Evolutionary conservation across 176 grass and related monocot genomes (phyloP), one percentile per base, ranked within the genome.

Genomic region (Secale cereale): DNA sequence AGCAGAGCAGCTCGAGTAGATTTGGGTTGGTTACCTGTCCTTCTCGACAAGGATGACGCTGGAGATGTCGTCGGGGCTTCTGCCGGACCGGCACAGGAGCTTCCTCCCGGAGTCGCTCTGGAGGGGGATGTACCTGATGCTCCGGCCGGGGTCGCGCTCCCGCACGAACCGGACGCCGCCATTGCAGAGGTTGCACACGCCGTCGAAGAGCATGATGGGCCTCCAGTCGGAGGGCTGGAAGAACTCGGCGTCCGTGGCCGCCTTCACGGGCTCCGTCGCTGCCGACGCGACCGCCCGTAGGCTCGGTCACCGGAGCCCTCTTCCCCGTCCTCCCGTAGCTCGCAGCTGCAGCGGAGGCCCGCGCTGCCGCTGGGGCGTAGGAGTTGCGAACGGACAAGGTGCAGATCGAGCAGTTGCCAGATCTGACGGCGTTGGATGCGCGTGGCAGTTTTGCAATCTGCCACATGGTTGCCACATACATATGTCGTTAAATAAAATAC

Each of bases 141-240:
- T 93, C 79, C 87, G 92, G 77, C 40, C 85, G 43, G 87, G 91
- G 25, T n/a, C n/a, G n/a, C n/a, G n/a, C n/a, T n/a, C n/a, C n/a
- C n/a, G n/a, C n/a, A n/a, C n/a, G n/a, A n/a, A n/a, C n/a, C n/a
- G n/a, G n/a, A n/a, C 89, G 36, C 96, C 93, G 37, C 93, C 96
- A 60, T 98, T 95, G 83, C 93, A 95, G 56, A 98, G 89, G 75
- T 98, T 95, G 89, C 96, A 95, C 2, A 98, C 87, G 30, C 92
- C 96, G 54, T 98, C 93, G 66, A 98, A 95, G 69, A 94, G 93
- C 93, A 94, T 95, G 91, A 98, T 95, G 46, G 89, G 89, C 77
- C 93, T 88, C 7, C 28, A n/a, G 63, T 95, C 93, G 48, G 61
- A 48, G 7, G 77, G 59, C 80, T 85, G 89, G 85, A 95, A 95